Base-by-base conservation (phyloP, 257 asterid genomes). In the Anisodus tanguticus region DNA sequence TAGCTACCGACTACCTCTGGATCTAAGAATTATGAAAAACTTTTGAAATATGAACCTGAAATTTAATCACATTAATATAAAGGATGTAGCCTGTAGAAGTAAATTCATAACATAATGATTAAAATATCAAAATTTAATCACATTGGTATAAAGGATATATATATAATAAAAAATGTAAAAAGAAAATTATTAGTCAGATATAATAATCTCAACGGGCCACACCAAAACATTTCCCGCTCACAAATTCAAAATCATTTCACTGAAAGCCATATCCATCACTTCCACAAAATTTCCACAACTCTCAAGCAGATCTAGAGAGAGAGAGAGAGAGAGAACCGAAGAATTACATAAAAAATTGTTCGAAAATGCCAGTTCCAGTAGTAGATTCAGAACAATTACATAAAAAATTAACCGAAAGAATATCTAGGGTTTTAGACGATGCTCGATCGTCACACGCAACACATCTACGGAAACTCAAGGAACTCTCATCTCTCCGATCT, bases 401-500 rank as follows among this genome's bases (percentile, higher is more conserved):
- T 37, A 80, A 80, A 57, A 83, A 84, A 62, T 81, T 90, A 37
- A 53, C 80, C 39, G 85, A 80, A 35, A 92, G 90, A 88, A 89
- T 93, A 12, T 88, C 93, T 22, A 74, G 83, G 85, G 86, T 93
- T 79, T 88, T 94, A 45, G 94, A 93, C 26, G 98, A 93, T 51
- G 89, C 81, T 37, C 91, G 94, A 35, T 85, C 90, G 13, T 94
- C 98, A 5, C 89, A 89, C 76, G 97, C 98, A 35, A 80, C 90
- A 1, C 97, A 93, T 85, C 83, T 87, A 39, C 97, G 98, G 53
- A 92, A 93, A 89, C 90, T 92, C 86, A 96, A 93, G 89, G 98
- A 96, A 22, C 92, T 96, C 81, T 85, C 87, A 3, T 79, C 86
- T 63, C 88, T 94, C 53, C 94, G 93, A 55, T 85, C 90, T 9